Evolutionary conservation across 1,284 basidiomycete species (phyloP).

Genomic region (Xanthoconium separans): DNA sequence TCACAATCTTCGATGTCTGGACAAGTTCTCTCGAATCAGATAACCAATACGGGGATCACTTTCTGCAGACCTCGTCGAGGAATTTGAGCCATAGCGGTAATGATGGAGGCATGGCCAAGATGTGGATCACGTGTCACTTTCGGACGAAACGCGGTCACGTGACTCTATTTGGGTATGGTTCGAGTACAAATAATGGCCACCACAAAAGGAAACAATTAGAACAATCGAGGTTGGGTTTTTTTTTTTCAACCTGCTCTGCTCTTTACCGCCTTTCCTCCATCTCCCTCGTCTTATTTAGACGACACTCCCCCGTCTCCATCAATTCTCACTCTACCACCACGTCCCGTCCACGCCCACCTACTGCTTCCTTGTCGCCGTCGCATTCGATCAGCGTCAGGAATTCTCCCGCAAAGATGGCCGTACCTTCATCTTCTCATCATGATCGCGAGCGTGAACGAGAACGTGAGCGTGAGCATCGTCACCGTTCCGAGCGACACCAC

Average conservation of each 20-base stretch:
- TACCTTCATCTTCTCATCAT: conserved; percentile 78
- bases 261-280: conserved; percentile 11
- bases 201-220: conserved; percentile 24
- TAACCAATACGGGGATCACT: not conserved
- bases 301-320: conserved; percentile 14
- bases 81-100: conserved; percentile 25
- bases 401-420: conserved; percentile 69
- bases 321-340: conserved; percentile 59
- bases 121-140: conserved; percentile 16
- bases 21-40: conserved; percentile 8
- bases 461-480: conserved; percentile 47
- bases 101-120: conserved; percentile 1
- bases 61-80: conserved; percentile 33
- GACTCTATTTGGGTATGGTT: conserved; percentile 32
- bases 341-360: conserved; percentile 53
- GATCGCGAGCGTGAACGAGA: conserved; percentile 61
- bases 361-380: conserved; percentile 71
- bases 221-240: conserved; percentile 27
- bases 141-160: conserved; percentile 33
- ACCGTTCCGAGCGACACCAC: conserved; percentile 61
- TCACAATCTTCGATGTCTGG: conserved; percentile 45
- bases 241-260: conserved; percentile 30
- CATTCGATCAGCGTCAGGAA: conserved; percentile 54
- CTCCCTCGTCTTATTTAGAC: conserved; percentile 21
- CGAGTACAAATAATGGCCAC: conserved; percentile 29